phyloP scores from a whole-genome alignment of 352 stramenopile genomes.

The Globisporangium orthogonon region DNA sequence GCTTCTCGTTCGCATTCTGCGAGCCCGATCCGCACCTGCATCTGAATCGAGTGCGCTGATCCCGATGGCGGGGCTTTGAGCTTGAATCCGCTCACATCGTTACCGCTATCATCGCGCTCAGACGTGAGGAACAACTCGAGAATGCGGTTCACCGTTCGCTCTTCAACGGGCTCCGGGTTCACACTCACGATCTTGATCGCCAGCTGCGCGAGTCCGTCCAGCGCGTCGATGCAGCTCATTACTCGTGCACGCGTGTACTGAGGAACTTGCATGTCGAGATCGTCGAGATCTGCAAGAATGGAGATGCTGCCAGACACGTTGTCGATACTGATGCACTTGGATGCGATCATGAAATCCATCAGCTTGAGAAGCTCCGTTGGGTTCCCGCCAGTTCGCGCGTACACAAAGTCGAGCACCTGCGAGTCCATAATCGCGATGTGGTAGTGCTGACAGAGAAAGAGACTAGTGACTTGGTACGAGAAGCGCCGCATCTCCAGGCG shows the following conservation, averaged over 20 bases:
- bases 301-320: conserved; percentile 34
- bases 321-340: conserved; percentile 60
- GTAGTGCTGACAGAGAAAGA: conserved; percentile 72
- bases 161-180: conserved; percentile 53
- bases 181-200: conserved; percentile 65
- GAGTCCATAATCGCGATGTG: conserved; percentile 82
- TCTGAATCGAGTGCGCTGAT: conserved; percentile 30
- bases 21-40: conserved; percentile 39
- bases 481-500: conserved; percentile 53
- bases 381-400: conserved; percentile 58
- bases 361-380: conserved; percentile 60
- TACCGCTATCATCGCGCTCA: conserved; percentile 28
- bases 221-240: conserved; percentile 55
- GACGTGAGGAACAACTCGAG: conserved; percentile 34
- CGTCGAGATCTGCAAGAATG: conserved; percentile 65
- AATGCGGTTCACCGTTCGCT: conserved; percentile 49
- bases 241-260: conserved; percentile 67
- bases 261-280: conserved; percentile 68
- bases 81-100: conserved; percentile 20
- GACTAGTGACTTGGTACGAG: conserved; percentile 55
- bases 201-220: conserved; percentile 49
- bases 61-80: conserved; percentile 34
- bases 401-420: conserved; percentile 69
- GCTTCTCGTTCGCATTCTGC: conserved; percentile 22
- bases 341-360: conserved; percentile 60